Evolutionary conservation across 2,329 filamentous ascomycete genomes (phyloP).

Genomic region (Fusarium sp.): DNA sequence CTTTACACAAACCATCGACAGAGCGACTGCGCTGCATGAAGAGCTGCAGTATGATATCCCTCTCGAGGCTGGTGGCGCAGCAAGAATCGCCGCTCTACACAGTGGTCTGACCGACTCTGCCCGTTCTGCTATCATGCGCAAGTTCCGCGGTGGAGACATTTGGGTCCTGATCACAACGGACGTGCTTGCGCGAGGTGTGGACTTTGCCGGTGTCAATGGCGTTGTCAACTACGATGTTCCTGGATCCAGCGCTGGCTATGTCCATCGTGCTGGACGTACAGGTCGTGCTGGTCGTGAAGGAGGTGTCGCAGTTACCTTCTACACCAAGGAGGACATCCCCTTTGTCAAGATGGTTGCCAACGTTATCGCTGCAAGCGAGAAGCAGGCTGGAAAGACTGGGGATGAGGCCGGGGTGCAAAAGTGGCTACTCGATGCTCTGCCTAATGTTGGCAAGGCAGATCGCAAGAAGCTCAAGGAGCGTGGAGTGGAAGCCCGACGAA

Average conservation of each 20-base stretch:
- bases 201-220: conserved; percentile 95
- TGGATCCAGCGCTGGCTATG: conserved; percentile 88
- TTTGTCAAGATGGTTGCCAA: conserved; percentile 93
- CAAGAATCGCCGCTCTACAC: conserved; percentile 90
- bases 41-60: conserved; percentile 97
- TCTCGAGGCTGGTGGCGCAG: conserved; percentile 84
- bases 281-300: conserved; percentile 89
- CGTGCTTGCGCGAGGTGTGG: conserved; percentile 89
- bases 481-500: conserved; percentile 81
- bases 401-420: conserved; percentile 76
- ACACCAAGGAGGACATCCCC: conserved; percentile 94
- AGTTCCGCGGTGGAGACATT: conserved; percentile 91
- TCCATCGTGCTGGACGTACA: conserved; percentile 93
- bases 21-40: conserved; percentile 87
- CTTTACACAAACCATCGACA: conserved; percentile 95
- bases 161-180: conserved; percentile 99
- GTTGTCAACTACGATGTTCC: conserved; percentile 99
- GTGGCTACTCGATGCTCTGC: conserved; percentile 91
- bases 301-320: conserved; percentile 92
- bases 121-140: conserved; percentile 86
- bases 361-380: conserved; percentile 88
- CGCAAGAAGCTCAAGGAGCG: conserved; percentile 85
- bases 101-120: conserved; percentile 84
- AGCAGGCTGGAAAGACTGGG: conserved; percentile 70
- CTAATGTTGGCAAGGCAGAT: conserved; percentile 85